These are phyloP conservation scores for Rhodotorula sp. DNA, from an alignment of 1,284 basidiomycete genomes.

Conservation along the genomic window DNA sequence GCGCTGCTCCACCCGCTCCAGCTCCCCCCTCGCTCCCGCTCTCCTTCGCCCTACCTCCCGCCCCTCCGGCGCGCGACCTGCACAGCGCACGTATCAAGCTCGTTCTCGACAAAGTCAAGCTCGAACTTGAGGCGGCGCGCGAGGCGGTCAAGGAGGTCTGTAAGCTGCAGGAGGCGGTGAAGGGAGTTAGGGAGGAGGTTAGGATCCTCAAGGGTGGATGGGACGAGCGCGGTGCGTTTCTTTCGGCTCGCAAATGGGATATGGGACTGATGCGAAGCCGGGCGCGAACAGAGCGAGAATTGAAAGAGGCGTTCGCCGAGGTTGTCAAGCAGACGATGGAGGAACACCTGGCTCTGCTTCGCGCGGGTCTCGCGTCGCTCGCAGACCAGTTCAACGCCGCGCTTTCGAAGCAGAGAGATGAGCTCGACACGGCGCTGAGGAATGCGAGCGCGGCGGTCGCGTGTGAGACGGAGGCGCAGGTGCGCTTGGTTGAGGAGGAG, in stretches of 20 bases:
- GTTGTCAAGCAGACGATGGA: constrained; percentile 1
- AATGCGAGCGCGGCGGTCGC: neutral
- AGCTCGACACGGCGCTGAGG: too few relatives aligned
- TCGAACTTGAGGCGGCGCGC: constrained; percentile 9
- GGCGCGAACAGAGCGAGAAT: neutral
- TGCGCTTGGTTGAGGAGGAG: neutral
- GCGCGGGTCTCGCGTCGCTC: neutral
- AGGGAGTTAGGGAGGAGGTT: constrained; percentile 1
- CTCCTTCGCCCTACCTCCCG: neutral
- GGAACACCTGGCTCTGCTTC: constrained; percentile 4
- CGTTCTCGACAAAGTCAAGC: constrained; percentile 11
- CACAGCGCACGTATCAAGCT: constrained; percentile 9
- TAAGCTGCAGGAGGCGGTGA: constrained; percentile 8
- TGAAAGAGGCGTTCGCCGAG: constrained; percentile 3
- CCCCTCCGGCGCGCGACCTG: neutral
- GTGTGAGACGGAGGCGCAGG: neutral
- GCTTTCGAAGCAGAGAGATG: neutral
- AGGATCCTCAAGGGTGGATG: neutral
- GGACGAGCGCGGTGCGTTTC: neutral
- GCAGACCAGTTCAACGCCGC: neutral
- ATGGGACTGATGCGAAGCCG: neutral
- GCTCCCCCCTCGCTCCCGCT: neutral
- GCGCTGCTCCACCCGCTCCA: neutral
- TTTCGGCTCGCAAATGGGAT: neutral
- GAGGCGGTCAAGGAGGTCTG: constrained; percentile 6